Evolutionary conservation across 176 grass and related monocot genomes (phyloP).

Genomic region (Echinochloa phyllopogon): DNA sequence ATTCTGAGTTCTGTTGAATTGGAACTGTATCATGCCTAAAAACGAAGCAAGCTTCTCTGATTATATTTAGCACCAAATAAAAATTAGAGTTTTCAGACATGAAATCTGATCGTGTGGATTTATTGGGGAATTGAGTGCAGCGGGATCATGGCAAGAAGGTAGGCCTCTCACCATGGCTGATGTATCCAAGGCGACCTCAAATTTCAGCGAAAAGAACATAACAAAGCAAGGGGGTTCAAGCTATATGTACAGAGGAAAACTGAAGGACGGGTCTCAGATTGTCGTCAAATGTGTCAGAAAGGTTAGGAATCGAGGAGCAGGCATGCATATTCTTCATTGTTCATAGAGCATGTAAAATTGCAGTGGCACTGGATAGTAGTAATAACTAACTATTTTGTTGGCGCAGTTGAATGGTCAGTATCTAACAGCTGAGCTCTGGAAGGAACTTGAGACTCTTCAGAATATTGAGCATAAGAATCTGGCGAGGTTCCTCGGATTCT

Average conservation of each 20-base stretch:
- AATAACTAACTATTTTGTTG: neutral
- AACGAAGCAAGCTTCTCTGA: neutral
- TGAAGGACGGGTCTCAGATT: constrained; percentile 41
- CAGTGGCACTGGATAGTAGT: neutral
- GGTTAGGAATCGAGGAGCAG: neutral
- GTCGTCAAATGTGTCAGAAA: constrained; percentile 43
- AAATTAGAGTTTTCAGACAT: no score
- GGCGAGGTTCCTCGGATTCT: constrained; percentile 44
- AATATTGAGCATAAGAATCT: constrained; percentile 50
- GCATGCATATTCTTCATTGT: neutral
- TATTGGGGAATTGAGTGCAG: constrained; percentile 10
- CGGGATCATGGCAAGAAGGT: constrained; percentile 32
- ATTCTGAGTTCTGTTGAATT: neutral
- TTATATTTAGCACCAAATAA: neutral
- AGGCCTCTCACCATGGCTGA: constrained; percentile 29
- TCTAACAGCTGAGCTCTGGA: constrained; percentile 30
- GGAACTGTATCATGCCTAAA: neutral
- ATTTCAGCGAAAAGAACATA: constrained; percentile 53
- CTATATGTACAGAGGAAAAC: constrained; percentile 46
- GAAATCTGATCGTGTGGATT: neutral
- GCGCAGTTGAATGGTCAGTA: constrained; percentile 18
- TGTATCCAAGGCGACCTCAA: constrained; percentile 43
- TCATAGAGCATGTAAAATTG: constrained; percentile 2
- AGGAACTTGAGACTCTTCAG: constrained; percentile 45
- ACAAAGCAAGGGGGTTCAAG: constrained; percentile 30